Percentiles rank a stretch among this genome's conserved stretches.
Evolutionary conservation across 768 basidiomycete genomes (phyloP).

Genomic region (Coprinopsis marcescibilis): DNA sequence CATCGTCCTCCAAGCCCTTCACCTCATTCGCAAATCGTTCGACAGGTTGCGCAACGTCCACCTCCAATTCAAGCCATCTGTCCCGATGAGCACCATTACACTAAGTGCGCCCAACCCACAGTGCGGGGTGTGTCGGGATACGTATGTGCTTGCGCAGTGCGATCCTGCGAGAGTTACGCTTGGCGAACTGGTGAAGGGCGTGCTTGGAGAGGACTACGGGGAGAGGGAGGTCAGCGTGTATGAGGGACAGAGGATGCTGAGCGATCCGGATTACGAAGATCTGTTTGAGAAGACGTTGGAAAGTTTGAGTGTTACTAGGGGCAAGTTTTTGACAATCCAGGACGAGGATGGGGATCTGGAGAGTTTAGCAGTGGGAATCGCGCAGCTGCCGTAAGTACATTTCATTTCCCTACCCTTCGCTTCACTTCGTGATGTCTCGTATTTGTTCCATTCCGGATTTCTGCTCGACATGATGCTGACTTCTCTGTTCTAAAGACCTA

Average conservation of each 20-base stretch:
- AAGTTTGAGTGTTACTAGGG: conserved; percentile 71
- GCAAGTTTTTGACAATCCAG: conserved; percentile 83
- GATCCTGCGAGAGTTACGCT: conserved; percentile 67
- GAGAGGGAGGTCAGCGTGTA: conserved; percentile 74
- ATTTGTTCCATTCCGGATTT: no score
- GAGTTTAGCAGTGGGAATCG: conserved; percentile 67
- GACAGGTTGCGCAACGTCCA: conserved; percentile 67
- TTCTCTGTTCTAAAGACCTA: conserved; percentile 33
- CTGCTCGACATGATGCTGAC: neutral
- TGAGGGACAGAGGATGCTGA: conserved; percentile 81
- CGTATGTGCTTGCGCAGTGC: conserved; percentile 69
- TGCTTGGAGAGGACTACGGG: conserved; percentile 56
- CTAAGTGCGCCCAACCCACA: conserved; percentile 64
- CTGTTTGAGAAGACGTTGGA: conserved; percentile 77
- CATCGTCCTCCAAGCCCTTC: conserved; percentile 89
- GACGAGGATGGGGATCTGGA: conserved; percentile 81
- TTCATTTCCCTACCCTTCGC: conserved; percentile 20
- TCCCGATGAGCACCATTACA: conserved; percentile 68
- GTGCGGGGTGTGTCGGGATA: conserved; percentile 85
- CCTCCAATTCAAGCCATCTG: conserved; percentile 68
- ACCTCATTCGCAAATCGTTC: conserved; percentile 68
- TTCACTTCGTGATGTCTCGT: no score
- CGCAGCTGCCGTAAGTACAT: conserved; percentile 60
- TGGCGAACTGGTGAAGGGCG: conserved; percentile 62
- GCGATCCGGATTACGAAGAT: conserved; percentile 93